These are phyloP conservation scores for Cryphonectria nitschkei DNA, from an alignment of 2,329 filamentous ascomycete genomes.

Conservation along the genomic window DNA sequence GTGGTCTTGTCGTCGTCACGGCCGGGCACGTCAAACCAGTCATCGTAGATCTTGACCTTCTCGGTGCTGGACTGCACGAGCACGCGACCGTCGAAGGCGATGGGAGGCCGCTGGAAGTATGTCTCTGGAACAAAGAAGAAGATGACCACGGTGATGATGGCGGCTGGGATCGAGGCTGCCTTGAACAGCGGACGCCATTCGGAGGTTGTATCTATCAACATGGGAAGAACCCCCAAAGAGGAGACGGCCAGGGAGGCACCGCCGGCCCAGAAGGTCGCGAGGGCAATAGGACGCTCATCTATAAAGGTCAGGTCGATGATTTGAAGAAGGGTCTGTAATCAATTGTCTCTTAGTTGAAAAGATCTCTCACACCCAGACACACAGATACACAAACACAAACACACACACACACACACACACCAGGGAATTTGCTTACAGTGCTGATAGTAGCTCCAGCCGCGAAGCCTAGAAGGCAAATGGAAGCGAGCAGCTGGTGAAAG, in stretches of 20 bases:
- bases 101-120: conserved; percentile 45
- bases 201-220: conserved; percentile 33
- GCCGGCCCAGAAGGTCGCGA: conserved; percentile 42
- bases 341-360: not conserved
- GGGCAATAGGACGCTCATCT: conserved; percentile 40
- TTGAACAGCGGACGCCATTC: conserved; percentile 42
- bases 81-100: conserved; percentile 46
- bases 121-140: conserved; percentile 43
- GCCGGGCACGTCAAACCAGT: conserved; percentile 35
- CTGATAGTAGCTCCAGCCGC: conserved; percentile 39
- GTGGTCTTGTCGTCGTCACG: conserved; percentile 4
- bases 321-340: conserved; percentile 38
- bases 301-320: conserved; percentile 46
- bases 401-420: conserved; percentile 1
- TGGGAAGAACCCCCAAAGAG: conserved; percentile 35
- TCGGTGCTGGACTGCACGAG: conserved; percentile 43
- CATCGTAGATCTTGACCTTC: conserved; percentile 43
- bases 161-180: conserved; percentile 35
- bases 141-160: conserved; percentile 35
- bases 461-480: conserved; percentile 40
- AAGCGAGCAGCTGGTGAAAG: conserved; percentile 37
- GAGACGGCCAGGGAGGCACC: conserved; percentile 34
- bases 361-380: no score
- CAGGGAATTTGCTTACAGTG: conserved; percentile 31
- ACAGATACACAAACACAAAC: not conserved